A percentile compares a stretch with the other conserved stretches of the same genome.
These are phyloP conservation scores for Candida vartiovaarae DNA, from an alignment of 805 yeast species.

Conservation along the genomic window DNA sequence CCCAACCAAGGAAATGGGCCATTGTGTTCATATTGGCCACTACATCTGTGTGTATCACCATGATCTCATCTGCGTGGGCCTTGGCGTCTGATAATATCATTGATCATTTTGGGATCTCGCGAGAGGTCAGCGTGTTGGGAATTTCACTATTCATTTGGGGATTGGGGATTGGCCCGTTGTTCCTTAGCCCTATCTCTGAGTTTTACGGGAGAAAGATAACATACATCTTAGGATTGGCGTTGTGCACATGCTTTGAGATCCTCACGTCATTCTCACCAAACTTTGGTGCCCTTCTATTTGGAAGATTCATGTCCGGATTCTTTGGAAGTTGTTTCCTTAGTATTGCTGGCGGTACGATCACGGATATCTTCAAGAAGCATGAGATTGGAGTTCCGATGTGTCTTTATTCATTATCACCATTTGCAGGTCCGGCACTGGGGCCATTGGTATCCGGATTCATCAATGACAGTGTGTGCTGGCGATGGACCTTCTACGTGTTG, in stretches of 20 bases:
- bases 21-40: constrained; percentile 47
- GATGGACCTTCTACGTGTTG: constrained; percentile 66
- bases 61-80: constrained; percentile 65
- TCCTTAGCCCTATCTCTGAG: constrained; percentile 65
- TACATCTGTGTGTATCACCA: constrained; percentile 54
- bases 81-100: constrained; percentile 48
- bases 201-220: constrained; percentile 56
- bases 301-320: constrained; percentile 63
- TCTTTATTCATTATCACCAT: constrained; percentile 54
- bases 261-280: constrained; percentile 50
- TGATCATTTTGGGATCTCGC: constrained; percentile 40
- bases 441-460: constrained; percentile 57
- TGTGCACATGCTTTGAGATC: constrained; percentile 54
- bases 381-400: constrained; percentile 67
- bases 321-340: constrained; percentile 71
- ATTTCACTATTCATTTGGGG: constrained; percentile 65
- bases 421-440: constrained; percentile 65
- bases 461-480: constrained; percentile 43
- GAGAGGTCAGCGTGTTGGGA: constrained; percentile 48
- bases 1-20: constrained; percentile 46
- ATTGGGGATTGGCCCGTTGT: constrained; percentile 59
- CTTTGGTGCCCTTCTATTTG: constrained; percentile 55
- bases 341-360: constrained; percentile 71
- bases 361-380: constrained; percentile 58
- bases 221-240: constrained; percentile 49